These are phyloP conservation scores for Leptographium radiaticola DNA, from an alignment of 2,329 filamentous ascomycete species.

Conservation along the genomic window DNA sequence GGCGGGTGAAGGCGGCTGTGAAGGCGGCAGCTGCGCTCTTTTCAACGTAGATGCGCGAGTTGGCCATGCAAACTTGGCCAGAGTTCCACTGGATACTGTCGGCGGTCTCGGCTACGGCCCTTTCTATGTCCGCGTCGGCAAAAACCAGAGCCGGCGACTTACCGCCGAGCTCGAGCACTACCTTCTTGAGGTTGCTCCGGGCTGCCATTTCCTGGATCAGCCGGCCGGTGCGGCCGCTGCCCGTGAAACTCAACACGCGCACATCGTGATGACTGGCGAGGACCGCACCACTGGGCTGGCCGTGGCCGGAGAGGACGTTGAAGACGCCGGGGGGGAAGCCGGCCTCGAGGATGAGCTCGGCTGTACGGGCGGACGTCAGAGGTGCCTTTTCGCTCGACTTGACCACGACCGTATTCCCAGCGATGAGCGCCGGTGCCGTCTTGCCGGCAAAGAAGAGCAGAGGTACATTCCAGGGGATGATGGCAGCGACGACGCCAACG, in stretches of 20 bases:
- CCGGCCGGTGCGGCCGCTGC: conserved; percentile 43
- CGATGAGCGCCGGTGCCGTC: conserved; percentile 47
- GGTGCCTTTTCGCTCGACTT: conserved; percentile 47
- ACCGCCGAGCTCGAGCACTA: conserved; percentile 47
- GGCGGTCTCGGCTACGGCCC: conserved; percentile 36
- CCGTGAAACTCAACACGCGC: conserved; percentile 51
- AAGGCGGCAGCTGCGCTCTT: conserved; percentile 44
- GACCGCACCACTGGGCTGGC: conserved; percentile 17
- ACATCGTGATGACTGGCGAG: conserved; percentile 20
- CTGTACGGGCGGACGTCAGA: conserved; percentile 42
- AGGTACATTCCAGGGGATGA: conserved; percentile 55
- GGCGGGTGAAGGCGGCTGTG: conserved; percentile 21
- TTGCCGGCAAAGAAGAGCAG: conserved; percentile 56
- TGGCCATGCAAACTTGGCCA: conserved; percentile 51
- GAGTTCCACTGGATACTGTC: conserved; percentile 29
- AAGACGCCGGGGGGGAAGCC: conserved; percentile 59
- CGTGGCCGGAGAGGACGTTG: conserved; percentile 54
- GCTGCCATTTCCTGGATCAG: conserved; percentile 49
- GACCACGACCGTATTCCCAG: conserved; percentile 41
- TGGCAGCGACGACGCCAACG: conserved; percentile 38
- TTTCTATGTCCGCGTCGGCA: conserved; percentile 42
- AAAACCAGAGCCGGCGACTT: conserved; percentile 48
- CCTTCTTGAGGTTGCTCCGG: conserved; percentile 46
- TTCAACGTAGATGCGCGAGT: conserved; percentile 49
- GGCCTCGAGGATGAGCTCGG: conserved; percentile 48